Base-by-base conservation (phyloP, 2,329 filamentous ascomycete species). In the Talaromyces sp. region DNA sequence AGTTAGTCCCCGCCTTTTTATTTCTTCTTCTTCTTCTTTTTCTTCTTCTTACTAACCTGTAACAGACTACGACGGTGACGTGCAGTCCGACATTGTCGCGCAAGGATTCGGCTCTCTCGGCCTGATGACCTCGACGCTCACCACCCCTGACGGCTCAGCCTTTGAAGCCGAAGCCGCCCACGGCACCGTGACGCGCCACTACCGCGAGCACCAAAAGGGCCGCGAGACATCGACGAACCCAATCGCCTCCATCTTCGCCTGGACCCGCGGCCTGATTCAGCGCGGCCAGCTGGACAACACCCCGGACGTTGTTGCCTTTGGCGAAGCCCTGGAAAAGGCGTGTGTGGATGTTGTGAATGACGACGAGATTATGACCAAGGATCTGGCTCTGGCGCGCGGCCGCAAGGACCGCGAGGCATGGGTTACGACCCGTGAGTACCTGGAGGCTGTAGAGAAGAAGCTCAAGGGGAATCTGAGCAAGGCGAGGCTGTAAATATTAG, bases 361-460 rank as follows among this genome's bases (percentile, higher is more conserved):
- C 63, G 94, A 98, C 74, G 91, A 91, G 65, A 90, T 98, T 82
- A 99, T 98, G 95, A 99, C 95, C 78, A 99, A 99, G 87, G 95
- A 99, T 79, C 81, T 99, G 70, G 95, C 95, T n/a, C 86, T 98
- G 63, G 90, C 93, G 56, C 95, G 91, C 76, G 95, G 95, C 72
- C 93, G 93, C 84, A 92, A 89, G 71, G 89, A 86, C 65, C 86
- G 91, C 68, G 86, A 86, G 70, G 89, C 91, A 73, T 98, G 93
- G 80, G 95, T 96, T 69, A 97, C 92, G 59, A 98, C 94, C 62
- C 86, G 83, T 69, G 90, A 96, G 82, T 99, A 98, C 82, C 81
- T 99, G 73, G 86, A 90, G 73, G 94, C 94, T 47, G 94, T 98
- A 57, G 94, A 98, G 87, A 88, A 87, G 79, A 84, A 92, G 73